Conservation (phyloP, 148 eudicot species). For the Rhododendron griersonianum region DNA sequence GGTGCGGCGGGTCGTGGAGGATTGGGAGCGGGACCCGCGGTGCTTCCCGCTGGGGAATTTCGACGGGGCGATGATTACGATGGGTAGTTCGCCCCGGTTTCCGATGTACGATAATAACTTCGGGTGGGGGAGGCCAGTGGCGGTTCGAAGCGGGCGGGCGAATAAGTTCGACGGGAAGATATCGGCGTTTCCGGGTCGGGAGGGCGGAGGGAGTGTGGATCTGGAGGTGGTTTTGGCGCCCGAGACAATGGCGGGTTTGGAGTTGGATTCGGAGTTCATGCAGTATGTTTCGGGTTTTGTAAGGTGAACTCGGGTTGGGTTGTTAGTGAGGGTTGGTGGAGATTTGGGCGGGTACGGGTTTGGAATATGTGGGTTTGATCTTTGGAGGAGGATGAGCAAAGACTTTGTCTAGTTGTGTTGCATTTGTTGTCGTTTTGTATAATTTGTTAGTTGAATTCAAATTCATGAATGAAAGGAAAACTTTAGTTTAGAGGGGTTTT, state of each 20-base stretch:
- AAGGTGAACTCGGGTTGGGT: background rate
- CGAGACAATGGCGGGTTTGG: conserved; percentile 63
- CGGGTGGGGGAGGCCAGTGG: conserved; percentile 85
- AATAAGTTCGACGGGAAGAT: conserved; percentile 93
- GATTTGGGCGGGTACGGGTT: background rate
- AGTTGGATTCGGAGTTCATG: conserved; percentile 74
- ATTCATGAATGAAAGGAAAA: background rate
- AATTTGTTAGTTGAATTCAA: background rate
- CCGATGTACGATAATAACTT: conserved; percentile 89
- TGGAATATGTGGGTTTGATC: background rate
- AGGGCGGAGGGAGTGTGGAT: conserved; percentile 70
- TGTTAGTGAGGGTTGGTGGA: background rate
- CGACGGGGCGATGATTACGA: conserved; percentile 82
- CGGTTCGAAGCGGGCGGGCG: conserved; percentile 71
- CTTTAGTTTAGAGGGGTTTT: background rate
- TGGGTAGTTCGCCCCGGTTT: conserved; percentile 93
- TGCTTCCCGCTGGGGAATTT: conserved; percentile 81
- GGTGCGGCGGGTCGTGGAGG: conserved; percentile 41
- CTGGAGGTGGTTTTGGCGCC: conserved; percentile 72
- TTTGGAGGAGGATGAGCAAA: background rate
- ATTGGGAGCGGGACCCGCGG: conserved; percentile 78
- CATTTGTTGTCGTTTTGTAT: background rate
- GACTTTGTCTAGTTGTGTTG: background rate
- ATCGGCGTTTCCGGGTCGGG: conserved; percentile 82
- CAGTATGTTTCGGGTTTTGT: conserved; percentile 36